Evolutionary conservation across 2,329 filamentous ascomycete genomes (phyloP), one percentile per base, ranked within the genome.

Genomic region (Esteya vermicola): DNA sequence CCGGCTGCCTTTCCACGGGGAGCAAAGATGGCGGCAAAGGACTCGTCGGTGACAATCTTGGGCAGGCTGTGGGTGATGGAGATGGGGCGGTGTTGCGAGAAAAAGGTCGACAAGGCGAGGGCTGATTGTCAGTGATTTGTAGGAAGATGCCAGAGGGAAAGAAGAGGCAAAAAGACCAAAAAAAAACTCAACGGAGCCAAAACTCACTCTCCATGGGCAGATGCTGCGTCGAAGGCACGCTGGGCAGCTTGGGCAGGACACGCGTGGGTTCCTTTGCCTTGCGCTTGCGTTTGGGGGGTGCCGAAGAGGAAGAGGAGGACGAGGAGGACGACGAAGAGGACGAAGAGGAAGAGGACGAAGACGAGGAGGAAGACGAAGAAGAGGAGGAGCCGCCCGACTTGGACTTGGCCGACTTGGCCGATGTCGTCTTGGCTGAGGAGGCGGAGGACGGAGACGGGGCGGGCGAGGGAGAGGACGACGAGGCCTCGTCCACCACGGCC

Each of bases 21-120:
- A 33, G 78, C 68, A 59, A 96, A 96, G 54, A 98, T 88, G 53
- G 81, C 71, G 46, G 84, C 79, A 59, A 96, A 95, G 37, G 79
- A 71, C 54, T 83, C 80, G 46, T 81, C 68, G 39, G 73, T 77
- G 34, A 86, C 72, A 18, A 71, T 66, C 51, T 74, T 77, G 41
- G 82, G 91, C 54, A 94, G 79, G 49, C 81, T 79, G 51, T 80
- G 78, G 37, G 80, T 86, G 48, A 95, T 76, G 41, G 85, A 93
- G 54, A 98, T 89, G 34, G 91, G 91, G 45, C 91, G 79, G 62
- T 98, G 85, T 49, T 93, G 81, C 47, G 88, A 93, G 67, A 96
- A 96, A 70, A 98, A 96, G 37, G 81, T 81, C 8, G 89, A 91
- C 34, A 94, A 68, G 47, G 82, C 80, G 45, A 96, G 72, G 54